Base-by-base conservation (phyloP, 1,284 basidiomycete genomes). In the Ustilago esculenta region DNA sequence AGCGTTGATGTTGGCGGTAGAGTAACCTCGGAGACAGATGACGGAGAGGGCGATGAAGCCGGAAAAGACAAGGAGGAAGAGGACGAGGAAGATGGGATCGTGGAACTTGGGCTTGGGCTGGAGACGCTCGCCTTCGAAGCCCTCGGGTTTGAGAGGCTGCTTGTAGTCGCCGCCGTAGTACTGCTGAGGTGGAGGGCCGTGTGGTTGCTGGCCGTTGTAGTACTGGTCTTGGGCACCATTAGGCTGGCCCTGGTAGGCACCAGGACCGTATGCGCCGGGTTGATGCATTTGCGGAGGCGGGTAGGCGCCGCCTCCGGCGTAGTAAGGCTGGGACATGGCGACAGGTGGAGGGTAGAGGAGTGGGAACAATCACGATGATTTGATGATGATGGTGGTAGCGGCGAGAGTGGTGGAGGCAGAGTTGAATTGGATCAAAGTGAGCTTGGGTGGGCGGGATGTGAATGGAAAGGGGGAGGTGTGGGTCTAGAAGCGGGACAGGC, bases 11-110 rank as follows among this genome's bases (percentile, higher is more conserved):
- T 49, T 49, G 40, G 51, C 34, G 20, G 42, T 67, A 15, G 61
- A 49, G 44, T 76, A 76, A 9, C 41, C 57, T 8, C 78, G 72
- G 5, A 83, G 67, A n/a, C 73, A 73, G 65, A 83, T 75, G 65
- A 83, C 82, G n/a, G 76, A 73, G 49, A 83, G 50, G 14, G 81
- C 83, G 55, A 82, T 73, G 73, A 80, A 83, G 4, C 76, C 83
- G 21, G 48, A 64, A 53, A 83, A 75, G 35, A 83, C 81, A 27
- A 76, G 76, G 48, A 81, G 50, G 73, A 82, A 83, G 27, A 83
- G 71, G 30, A 83, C 47, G 30, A 76, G 77, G 46, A 82, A 82
- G 70, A 79, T 63, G 51, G 80, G 66, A 34, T 78, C 76, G 44
- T 64, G 44, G 36, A 71, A 75, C 60, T 75, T 78, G 51, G 75